Conservation (phyloP, 352 stramenopile genomes). For the Peronospora destructor region DNA sequence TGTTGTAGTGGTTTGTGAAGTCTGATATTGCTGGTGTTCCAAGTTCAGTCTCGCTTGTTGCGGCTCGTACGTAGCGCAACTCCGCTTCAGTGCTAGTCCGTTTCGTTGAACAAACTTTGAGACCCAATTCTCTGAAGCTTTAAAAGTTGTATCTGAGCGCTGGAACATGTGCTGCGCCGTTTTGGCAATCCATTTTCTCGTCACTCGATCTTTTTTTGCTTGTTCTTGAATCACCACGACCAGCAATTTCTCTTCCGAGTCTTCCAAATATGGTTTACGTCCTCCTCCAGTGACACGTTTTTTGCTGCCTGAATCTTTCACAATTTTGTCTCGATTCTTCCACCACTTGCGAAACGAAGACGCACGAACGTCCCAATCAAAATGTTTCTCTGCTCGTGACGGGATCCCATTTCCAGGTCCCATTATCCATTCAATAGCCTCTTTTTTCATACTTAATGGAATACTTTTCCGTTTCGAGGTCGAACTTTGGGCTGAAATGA, state of each 20-base stretch:
- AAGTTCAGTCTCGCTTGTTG: conserved; percentile 10
- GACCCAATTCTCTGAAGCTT: conserved; percentile 78
- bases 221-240: conserved; percentile 71
- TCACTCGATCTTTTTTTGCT: conserved; percentile 73
- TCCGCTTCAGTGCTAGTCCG: conserved; percentile 67
- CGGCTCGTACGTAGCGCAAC: conserved; percentile 68
- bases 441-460: conserved; percentile 75
- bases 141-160: conserved; percentile 59
- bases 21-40: conserved; percentile 9
- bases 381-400: conserved; percentile 67
- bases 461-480: conserved; percentile 57
- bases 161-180: conserved; percentile 83
- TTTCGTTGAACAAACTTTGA: conserved; percentile 81
- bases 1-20: not conserved
- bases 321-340: conserved; percentile 78
- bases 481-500: not conserved
- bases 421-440: conserved; percentile 77
- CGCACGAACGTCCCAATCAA: conserved; percentile 71
- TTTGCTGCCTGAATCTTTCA: conserved; percentile 59
- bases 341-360: conserved; percentile 81
- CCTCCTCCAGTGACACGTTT: conserved; percentile 67
- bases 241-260: conserved; percentile 62
- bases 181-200: conserved; percentile 78
- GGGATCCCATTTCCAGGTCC: conserved; percentile 61
- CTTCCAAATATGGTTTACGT: conserved; percentile 62